These are phyloP conservation scores for Axilococcus clingmanii DNA, from an alignment of 139 green algal genomes.

Conservation along the genomic window DNA sequence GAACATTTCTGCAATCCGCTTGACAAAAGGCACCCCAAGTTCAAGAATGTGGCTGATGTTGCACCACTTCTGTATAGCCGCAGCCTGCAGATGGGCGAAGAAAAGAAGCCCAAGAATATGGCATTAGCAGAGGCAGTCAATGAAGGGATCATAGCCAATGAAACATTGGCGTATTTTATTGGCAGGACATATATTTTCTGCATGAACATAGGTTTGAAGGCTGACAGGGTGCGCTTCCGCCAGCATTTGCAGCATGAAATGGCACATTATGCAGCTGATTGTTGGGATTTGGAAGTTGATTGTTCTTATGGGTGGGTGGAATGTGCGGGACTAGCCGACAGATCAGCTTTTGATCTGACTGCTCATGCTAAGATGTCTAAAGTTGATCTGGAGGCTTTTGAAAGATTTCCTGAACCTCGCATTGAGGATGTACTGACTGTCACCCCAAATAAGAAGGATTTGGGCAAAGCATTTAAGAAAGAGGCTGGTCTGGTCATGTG, in stretches of 20 bases:
- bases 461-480: slow-evolving; percentile 84
- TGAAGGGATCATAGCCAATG: slow-evolving; percentile 88
- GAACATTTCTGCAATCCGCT: slow-evolving; percentile 97
- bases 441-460: slow-evolving; percentile 71
- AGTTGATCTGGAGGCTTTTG: slow-evolving; percentile 69
- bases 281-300: slow-evolving; percentile 97
- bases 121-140: slow-evolving; percentile 73
- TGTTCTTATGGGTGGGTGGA: slow-evolving; percentile 96
- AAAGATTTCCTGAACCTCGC: slow-evolving; percentile 73
- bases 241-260: slow-evolving; percentile 98
- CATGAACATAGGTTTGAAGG: slow-evolving; percentile 69
- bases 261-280: slow-evolving; percentile 86
- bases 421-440: slow-evolving; percentile 61
- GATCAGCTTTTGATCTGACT: slow-evolving; percentile 87
- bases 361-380: slow-evolving; percentile 67
- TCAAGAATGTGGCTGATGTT: slow-evolving; percentile 64
- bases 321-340: slow-evolving; percentile 94
- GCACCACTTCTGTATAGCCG: slow-evolving; percentile 84
- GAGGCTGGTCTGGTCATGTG: slow-evolving; percentile 64
- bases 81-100: slow-evolving; percentile 73
- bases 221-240: slow-evolving; percentile 78
- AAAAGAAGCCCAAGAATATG: slow-evolving; percentile 75
- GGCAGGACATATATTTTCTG: slow-evolving; percentile 94
- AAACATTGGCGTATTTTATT: slow-evolving; percentile 99
- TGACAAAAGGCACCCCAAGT: slow-evolving; percentile 91